Evolutionary conservation across 2,329 filamentous ascomycete genomes (phyloP), one percentile per base, ranked within the genome.

Genomic region (Colletotrichum sp.): DNA sequence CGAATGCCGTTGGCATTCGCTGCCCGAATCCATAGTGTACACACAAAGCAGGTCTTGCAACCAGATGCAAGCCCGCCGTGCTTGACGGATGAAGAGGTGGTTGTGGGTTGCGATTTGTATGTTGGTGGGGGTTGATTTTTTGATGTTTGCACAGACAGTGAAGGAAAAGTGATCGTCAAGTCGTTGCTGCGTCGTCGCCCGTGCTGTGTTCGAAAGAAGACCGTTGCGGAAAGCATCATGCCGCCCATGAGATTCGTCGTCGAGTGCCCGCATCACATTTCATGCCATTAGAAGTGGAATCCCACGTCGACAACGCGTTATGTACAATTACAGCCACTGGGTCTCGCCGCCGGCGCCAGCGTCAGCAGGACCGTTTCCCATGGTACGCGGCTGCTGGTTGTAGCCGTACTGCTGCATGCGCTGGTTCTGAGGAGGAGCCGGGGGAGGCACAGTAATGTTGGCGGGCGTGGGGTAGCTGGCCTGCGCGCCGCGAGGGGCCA

Each of bases 111-210:
- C 55, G 69, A 39, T 59, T 74, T 61, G 60, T 72, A 32, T 73
- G 68, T 68, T 67, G 36, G 59, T 66, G 57, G 73, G 39, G 60
- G 73, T 55, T 72, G 64, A 36, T 65, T 68, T 30, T 59, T 70
- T 72, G 65, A 64, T 76, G 65, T 61, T 75, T 78, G 77, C 82
- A 84, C 79, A 81, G 78, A 80, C 80, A 80, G 78, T 72, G 64
- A 78, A 80, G 83, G 83, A 79, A 81, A 83, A 85, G 81, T 48
- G 26, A 72, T 86, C 84, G 81, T 87, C 81, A 86, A 82, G 78
- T 86, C 84, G 81, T 86, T 81, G 80, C 80, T 80, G 81, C 81
- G 77, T 85, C 83, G 81, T 84, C 77, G 83, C 80, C 80, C 79
- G 79, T 81, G 80, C 80, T 82, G 81, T 80, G 81, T 81, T 78